Evolutionary conservation across 2,329 filamentous ascomycete species (phyloP).

Genomic region (Lecanoromycetidae sp.): DNA sequence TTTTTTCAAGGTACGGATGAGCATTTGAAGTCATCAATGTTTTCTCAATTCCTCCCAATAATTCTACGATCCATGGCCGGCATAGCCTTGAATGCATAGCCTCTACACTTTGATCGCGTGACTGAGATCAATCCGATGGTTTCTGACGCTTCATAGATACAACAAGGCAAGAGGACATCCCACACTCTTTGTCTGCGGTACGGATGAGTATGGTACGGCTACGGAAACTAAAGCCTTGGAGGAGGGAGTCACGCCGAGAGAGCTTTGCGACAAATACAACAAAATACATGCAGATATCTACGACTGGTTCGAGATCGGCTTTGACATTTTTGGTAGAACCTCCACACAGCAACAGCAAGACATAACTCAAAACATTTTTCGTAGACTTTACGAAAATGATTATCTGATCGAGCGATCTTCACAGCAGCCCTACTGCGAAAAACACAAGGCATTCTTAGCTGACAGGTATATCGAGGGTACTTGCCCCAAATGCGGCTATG

Average conservation of each 20-base stretch:
- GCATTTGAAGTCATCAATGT: too few species aligned
- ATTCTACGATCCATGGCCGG: too few species aligned
- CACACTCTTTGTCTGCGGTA: conserved; percentile 77
- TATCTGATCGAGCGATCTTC: conserved; percentile 79
- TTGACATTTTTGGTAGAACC: conserved; percentile 90
- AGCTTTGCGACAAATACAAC: conserved; percentile 88
- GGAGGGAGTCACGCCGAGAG: conserved; percentile 66
- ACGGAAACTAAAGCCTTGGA: conserved; percentile 93
- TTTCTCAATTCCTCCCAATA: too few species aligned
- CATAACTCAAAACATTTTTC: conserved; percentile 86
- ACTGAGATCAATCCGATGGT: background rate
- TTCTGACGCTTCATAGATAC: conserved; percentile 40
- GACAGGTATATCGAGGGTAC: conserved; percentile 61
- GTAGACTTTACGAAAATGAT: conserved; percentile 74
- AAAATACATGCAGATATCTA: conserved; percentile 82
- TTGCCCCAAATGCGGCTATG: conserved; percentile 55
- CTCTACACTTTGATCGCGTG: too few species aligned
- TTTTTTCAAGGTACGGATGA: conserved; percentile 45
- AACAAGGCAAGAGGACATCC: conserved; percentile 67
- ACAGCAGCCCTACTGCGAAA: conserved; percentile 80
- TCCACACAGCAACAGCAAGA: conserved; percentile 79
- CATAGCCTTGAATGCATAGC: too few species aligned
- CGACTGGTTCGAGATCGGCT: conserved; percentile 89
- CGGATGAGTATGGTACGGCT: conserved; percentile 90
- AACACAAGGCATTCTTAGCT: conserved; percentile 44